Evolutionary conservation across 2,329 filamentous ascomycete species (phyloP).

Genomic region (Pestalotiopsis sp.): DNA sequence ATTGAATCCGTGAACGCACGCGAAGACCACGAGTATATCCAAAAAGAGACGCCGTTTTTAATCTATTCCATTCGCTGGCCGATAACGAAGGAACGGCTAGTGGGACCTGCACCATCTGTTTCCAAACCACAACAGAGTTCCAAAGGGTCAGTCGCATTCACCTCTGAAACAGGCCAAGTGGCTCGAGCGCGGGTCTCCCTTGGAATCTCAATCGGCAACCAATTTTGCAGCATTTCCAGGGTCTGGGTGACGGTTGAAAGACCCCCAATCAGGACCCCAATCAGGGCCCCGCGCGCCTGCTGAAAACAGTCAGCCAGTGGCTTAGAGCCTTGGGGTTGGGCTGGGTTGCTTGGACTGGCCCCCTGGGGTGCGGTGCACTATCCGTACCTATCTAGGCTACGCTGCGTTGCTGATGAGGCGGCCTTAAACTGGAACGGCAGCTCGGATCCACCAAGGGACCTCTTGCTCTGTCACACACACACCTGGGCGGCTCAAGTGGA

Average conservation of each 20-base stretch:
- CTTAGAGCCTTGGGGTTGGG: neutral
- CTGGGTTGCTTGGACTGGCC: neutral
- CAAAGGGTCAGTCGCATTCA: neutral
- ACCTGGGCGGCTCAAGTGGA: slow-evolving; percentile 3
- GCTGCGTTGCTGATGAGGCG: slow-evolving; percentile 5
- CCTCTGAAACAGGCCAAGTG: slow-evolving; percentile 2
- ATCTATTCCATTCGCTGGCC: neutral
- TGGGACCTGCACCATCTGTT: neutral
- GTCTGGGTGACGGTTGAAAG: neutral
- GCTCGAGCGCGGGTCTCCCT: neutral
- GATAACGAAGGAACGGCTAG: neutral
- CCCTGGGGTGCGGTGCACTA: no score
- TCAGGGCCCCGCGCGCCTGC: neutral
- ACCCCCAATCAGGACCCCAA: neutral
- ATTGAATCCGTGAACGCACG: neutral
- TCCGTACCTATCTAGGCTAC: neutral
- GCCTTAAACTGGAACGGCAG: slow-evolving; percentile 5
- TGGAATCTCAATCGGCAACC: neutral
- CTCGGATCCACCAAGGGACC: slow-evolving; percentile 3
- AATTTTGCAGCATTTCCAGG: neutral
- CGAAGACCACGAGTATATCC: neutral
- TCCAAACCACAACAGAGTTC: slow-evolving; percentile 1
- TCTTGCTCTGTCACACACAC: neutral
- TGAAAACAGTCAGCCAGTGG: neutral
- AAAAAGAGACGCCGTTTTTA: neutral